A percentile compares a stretch with the other conserved stretches of the same genome.
Conservation (phyloP, 805 yeast genomes). For the Pichia paraexigua region DNA sequence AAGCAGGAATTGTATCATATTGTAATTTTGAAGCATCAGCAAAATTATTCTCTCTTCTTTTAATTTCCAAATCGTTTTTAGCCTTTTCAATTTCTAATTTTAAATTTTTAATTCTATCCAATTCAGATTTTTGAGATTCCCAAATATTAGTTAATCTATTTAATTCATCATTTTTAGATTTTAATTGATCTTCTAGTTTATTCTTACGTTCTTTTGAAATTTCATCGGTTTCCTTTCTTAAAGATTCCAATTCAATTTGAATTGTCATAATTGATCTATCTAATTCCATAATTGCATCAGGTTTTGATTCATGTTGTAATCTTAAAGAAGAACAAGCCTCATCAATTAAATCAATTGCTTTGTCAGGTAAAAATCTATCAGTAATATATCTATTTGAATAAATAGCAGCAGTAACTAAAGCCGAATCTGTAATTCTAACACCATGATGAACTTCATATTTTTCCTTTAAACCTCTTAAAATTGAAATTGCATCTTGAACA, state of each 20-base stretch:
- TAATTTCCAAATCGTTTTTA: conserved; percentile 70
- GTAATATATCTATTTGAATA: conserved; percentile 77
- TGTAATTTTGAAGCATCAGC: conserved; percentile 84
- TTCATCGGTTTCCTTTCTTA: conserved; percentile 87
- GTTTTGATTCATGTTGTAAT: conserved; percentile 93
- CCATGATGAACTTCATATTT: conserved; percentile 97
- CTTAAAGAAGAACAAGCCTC: conserved; percentile 93
- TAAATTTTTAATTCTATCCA: conserved; percentile 70
- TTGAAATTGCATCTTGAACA: conserved; percentile 87
- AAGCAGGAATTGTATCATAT: conserved; percentile 76
- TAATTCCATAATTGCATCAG: conserved; percentile 83
- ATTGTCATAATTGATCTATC: conserved; percentile 90
- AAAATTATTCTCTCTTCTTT: conserved; percentile 79
- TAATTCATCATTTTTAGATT: conserved; percentile 55
- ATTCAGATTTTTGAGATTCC: conserved; percentile 73
- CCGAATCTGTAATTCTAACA: conserved; percentile 90
- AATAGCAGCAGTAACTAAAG: conserved; percentile 80
- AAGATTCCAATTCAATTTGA: conserved; percentile 88
- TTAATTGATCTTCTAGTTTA: conserved; percentile 63
- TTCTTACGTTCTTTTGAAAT: conserved; percentile 70
- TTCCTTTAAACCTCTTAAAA: conserved; percentile 90
- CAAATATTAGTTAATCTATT: conserved; percentile 70
- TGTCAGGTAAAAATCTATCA: conserved; percentile 91
- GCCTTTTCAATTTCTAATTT: conserved; percentile 82
- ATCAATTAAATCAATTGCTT: conserved; percentile 93